Conservation (phyloP, 2,329 filamentous ascomycete species). For the Aspergillus novoparasiticus region DNA sequence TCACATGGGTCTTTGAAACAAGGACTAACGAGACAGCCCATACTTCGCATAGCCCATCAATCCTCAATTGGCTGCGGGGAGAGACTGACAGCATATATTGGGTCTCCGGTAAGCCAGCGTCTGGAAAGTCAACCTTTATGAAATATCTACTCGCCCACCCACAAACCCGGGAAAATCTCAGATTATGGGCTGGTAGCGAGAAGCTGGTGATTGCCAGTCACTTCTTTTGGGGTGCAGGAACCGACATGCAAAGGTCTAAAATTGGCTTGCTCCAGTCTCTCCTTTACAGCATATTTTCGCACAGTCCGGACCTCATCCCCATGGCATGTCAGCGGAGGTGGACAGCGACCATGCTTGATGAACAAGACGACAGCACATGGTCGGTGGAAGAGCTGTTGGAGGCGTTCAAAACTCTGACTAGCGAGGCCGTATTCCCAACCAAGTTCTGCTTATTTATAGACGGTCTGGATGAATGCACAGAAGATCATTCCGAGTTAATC, state of each 20-base stretch:
- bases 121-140: neutral
- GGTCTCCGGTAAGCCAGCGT: neutral
- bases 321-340: neutral
- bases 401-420: neutral
- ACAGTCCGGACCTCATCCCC: neutral
- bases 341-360: neutral
- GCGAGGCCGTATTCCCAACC: neutral
- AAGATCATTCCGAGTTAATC: neutral
- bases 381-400: neutral
- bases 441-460: neutral
- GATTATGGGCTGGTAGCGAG: neutral
- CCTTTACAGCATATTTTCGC: neutral
- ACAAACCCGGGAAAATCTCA: neutral
- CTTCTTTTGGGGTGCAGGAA: neutral
- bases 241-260: neutral
- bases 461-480: neutral
- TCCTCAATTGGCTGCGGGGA: neutral
- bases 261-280: neutral
- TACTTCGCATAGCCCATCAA: neutral
- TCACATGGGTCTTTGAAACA: neutral
- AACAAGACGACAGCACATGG: neutral
- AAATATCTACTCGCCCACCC: neutral
- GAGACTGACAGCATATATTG: neutral
- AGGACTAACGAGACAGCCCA: neutral
- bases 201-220: neutral